Percentiles rank a stretch among this genome's conserved stretches.
Evolutionary conservation across 495 filamentous ascomycete genomes (phyloP).

Genomic region (Thozetella sp.): DNA sequence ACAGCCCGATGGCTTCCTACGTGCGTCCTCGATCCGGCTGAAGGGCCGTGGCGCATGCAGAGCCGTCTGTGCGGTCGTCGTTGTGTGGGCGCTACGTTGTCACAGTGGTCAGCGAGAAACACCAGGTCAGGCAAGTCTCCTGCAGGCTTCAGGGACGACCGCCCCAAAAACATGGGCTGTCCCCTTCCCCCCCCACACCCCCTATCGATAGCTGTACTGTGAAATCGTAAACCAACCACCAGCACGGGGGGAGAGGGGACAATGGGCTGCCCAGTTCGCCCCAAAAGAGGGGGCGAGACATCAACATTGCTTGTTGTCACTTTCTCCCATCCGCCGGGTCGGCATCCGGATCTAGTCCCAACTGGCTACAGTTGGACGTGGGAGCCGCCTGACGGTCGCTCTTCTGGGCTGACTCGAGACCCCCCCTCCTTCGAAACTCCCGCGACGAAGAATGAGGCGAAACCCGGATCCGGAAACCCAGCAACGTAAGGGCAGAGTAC

Average conservation of each 20-base stretch:
- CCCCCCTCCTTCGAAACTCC: background rate
- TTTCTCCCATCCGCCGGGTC: background rate
- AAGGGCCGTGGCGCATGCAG: slow-evolving; percentile 26
- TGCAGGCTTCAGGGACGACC: slow-evolving; percentile 21
- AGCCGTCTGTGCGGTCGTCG: slow-evolving; percentile 19
- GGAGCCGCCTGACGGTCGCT: background rate
- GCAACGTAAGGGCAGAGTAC: no score
- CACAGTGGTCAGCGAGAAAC: slow-evolving; percentile 16
- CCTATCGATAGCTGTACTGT: background rate
- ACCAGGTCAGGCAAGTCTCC: slow-evolving; percentile 13
- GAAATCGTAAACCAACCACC: background rate
- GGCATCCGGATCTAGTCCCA: no score
- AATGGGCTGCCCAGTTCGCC: no score
- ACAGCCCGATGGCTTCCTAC: background rate
- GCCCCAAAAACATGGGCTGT: slow-evolving; percentile 4
- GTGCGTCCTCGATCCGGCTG: slow-evolving; percentile 16
- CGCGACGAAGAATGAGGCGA: background rate
- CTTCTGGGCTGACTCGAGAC: background rate
- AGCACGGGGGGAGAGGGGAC: no score
- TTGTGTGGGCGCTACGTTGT: slow-evolving; percentile 18
- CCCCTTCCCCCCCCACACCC: background rate
- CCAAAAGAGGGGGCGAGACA: no score
- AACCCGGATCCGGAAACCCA: background rate
- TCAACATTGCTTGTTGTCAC: no score
- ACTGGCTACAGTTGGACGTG: no score